These are phyloP conservation scores for Saprolegnia diclina DNA, from an alignment of 352 stramenopile genomes.

Conservation along the genomic window DNA sequence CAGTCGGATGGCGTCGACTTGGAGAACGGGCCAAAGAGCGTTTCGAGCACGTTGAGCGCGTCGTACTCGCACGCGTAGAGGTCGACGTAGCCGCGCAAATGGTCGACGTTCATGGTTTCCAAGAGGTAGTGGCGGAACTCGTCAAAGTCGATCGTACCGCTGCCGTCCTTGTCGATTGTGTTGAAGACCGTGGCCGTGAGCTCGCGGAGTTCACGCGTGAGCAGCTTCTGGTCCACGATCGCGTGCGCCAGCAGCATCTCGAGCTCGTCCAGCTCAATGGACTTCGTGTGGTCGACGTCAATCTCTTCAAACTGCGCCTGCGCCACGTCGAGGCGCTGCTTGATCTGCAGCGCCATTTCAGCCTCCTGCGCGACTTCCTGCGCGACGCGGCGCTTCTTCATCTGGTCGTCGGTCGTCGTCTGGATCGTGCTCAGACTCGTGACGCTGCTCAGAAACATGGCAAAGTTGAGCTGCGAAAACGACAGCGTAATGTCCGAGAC, in stretches of 20 bases:
- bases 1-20: slow-evolving; percentile 37
- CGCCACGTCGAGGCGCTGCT: slow-evolving; percentile 47
- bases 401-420: slow-evolving; percentile 53
- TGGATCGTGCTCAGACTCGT: slow-evolving; percentile 47
- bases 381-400: slow-evolving; percentile 1
- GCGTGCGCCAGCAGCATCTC: slow-evolving; percentile 53
- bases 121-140: slow-evolving; percentile 83
- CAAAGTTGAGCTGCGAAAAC: slow-evolving; percentile 65
- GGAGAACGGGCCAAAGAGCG: slow-evolving; percentile 41
- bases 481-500: slow-evolving; percentile 57
- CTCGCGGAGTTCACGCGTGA: slow-evolving; percentile 58
- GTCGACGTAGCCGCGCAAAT: slow-evolving; percentile 53
- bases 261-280: slow-evolving; percentile 59
- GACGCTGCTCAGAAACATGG: slow-evolving; percentile 48
- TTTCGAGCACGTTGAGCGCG: slow-evolving; percentile 53
- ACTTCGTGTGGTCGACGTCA: slow-evolving; percentile 56
- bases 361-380: slow-evolving; percentile 29
- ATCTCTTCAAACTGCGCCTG: slow-evolving; percentile 68
- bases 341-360: slow-evolving; percentile 46
- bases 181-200: slow-evolving; percentile 66
- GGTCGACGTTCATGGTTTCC: slow-evolving; percentile 31
- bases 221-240: slow-evolving; percentile 54
- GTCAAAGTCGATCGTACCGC: slow-evolving; percentile 91
- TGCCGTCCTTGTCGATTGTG: slow-evolving; percentile 91
- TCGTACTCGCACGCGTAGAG: slow-evolving; percentile 63